A percentile compares a stretch with the other conserved stretches of the same genome.
phyloP scores from a whole-genome alignment of 192 early-diverging fungal species.

The Phycomyces blakesleeanus region DNA sequence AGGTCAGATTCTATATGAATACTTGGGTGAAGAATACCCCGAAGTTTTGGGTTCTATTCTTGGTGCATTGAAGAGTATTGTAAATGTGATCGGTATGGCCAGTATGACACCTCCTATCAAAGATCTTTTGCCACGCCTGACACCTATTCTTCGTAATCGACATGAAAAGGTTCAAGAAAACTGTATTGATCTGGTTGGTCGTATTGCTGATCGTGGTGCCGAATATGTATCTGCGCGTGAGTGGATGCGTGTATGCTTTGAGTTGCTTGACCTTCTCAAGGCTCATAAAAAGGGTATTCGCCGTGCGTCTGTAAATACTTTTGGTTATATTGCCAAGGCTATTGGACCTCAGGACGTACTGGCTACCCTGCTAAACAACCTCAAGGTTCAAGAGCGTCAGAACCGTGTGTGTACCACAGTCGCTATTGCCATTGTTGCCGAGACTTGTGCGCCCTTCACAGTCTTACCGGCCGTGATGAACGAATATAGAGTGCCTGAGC shows the following conservation, averaged over 20 bases:
- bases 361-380: conserved; percentile 95
- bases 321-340: conserved; percentile 98
- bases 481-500: conserved; percentile 98
- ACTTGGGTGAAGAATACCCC: conserved; percentile 98
- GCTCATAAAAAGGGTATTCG: conserved; percentile 95
- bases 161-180: conserved; percentile 95
- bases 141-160: conserved; percentile 97
- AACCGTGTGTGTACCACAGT: conserved; percentile 99
- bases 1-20: conserved; percentile 93
- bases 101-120: conserved; percentile 99
- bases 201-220: conserved; percentile 97
- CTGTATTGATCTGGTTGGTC: conserved; percentile 92
- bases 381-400: conserved; percentile 98
- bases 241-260: conserved; percentile 99
- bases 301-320: conserved; percentile 95
- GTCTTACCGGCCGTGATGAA: conserved; percentile 98
- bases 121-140: conserved; percentile 91
- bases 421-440: conserved; percentile 89
- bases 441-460: conserved; percentile 92
- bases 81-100: conserved; percentile 96
- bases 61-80: conserved; percentile 88
- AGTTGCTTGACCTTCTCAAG: conserved; percentile 93
- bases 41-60: conserved; percentile 96
- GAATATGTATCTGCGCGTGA: conserved; percentile 94
- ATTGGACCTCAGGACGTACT: conserved; percentile 99